Base-by-base conservation (phyloP, 495 filamentous ascomycete genomes). In the Penicillium desertorum region DNA sequence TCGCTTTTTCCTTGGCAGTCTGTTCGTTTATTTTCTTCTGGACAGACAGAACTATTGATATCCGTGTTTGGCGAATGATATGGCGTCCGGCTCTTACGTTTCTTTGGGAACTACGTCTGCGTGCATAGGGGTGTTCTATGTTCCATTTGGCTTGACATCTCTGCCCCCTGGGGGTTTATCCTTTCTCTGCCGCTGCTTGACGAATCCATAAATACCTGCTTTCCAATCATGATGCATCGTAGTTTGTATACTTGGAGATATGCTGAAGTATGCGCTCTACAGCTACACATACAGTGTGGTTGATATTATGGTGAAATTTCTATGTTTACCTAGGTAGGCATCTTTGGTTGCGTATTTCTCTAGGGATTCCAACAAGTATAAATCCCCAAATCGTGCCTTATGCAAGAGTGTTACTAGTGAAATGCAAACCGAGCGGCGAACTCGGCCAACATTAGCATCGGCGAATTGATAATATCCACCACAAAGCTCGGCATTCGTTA, bases 31-130 rank as follows among this genome's bases (percentile, higher is more conserved):
- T 62, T 25, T 20, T 50, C 52, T 41, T 54, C 45, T 60, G 41
- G 57, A 54, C 50, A 54, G 58, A 54, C 62, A 57, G 30, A 61
- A 61, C 57, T 60, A 57, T 74, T 75, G 72, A 77, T 77, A 77
- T 75, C 72, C 72, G 68, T 69, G 64, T 71, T 63, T 65, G 72
- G 72, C 71, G 71, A 74, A 63, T 67, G 70, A 65, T 62, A 62
- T 65, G 71, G 71, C 72, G 70, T 74, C 62, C 56, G 67, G 65
- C 48, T 65, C 63, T 54, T 61, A 59, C 45, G 62, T 62, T 65
- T 47, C 39, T 59, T 62, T 22, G 59, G 58, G 51, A 59, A 51
- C 39, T 64, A 44, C 52, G 64, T 69, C 59, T 58, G 61, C 59
- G 64, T 65, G 66, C 64, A 63, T 62, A 61, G 61, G 53, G 64